Percentiles rank a stretch among this genome's conserved stretches.
These are phyloP conservation scores for Aphanomyces stellatus DNA, from an alignment of 352 stramenopile genomes.

Conservation along the genomic window DNA sequence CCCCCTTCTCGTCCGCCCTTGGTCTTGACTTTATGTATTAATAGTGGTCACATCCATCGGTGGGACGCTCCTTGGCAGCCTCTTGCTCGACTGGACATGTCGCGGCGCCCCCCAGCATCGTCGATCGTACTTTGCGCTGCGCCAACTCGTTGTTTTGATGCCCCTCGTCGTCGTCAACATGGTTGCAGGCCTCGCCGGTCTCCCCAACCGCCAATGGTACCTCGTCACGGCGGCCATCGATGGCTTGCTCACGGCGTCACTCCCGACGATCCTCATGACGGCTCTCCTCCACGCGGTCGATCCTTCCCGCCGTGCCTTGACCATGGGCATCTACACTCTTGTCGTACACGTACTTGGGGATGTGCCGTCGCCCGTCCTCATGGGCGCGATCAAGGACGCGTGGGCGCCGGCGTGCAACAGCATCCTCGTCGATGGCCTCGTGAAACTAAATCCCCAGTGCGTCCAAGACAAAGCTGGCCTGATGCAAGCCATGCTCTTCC, in stretches of 20 bases:
- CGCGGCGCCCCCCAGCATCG: too few relatives aligned
- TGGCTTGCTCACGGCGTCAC: constrained; percentile 76
- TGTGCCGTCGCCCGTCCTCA: constrained; percentile 89
- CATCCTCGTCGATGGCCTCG: constrained; percentile 47
- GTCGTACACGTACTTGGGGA: constrained; percentile 91
- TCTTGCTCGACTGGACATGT: constrained; percentile 59
- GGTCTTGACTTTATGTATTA: too few relatives aligned
- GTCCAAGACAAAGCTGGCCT: constrained; percentile 48
- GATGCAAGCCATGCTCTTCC: constrained; percentile 60
- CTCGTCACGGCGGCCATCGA: constrained; percentile 58
- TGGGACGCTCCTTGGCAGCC: constrained; percentile 79
- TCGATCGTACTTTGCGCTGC: constrained; percentile 40
- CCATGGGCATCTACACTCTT: constrained; percentile 85
- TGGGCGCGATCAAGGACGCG: constrained; percentile 89
- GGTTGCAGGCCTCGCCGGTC: constrained; percentile 50
- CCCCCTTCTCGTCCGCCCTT: too few relatives aligned
- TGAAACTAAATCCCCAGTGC: constrained; percentile 59
- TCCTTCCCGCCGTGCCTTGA: constrained; percentile 80
- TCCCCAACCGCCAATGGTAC: constrained; percentile 47
- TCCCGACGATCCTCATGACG: constrained; percentile 82
- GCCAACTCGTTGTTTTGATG: constrained; percentile 66
- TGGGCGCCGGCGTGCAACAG: constrained; percentile 83
- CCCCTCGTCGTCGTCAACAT: constrained; percentile 39
- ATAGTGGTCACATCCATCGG: constrained; percentile 75
- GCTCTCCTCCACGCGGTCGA: too few relatives aligned